phyloP scores from a whole-genome alignment of 495 filamentous ascomycete genomes.

The Neurospora intermedia region DNA sequence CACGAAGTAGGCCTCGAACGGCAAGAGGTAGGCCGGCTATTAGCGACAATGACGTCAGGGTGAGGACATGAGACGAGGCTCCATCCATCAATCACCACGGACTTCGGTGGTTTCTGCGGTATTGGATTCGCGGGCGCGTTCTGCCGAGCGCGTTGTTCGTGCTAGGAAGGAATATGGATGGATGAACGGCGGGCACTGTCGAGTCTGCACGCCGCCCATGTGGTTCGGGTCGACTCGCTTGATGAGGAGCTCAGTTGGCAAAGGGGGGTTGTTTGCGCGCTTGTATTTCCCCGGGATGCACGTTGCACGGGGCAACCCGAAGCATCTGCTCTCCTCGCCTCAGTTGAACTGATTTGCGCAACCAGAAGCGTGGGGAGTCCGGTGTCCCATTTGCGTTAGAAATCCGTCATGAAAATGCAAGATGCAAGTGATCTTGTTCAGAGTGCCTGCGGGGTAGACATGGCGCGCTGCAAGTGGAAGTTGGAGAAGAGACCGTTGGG shows the following conservation, averaged over 20 bases:
- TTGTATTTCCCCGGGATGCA: background rate
- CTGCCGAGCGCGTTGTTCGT: background rate
- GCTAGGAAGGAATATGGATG: background rate
- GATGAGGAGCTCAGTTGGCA: background rate
- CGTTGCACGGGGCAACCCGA: background rate
- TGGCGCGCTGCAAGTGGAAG: too few relatives aligned
- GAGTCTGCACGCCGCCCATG: background rate
- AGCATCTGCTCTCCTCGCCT: too few relatives aligned
- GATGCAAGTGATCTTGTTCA: too few relatives aligned
- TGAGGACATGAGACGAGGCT: background rate
- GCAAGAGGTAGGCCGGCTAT: background rate
- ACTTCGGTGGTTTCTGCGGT: background rate
- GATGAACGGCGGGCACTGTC: background rate
- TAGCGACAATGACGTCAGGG: background rate
- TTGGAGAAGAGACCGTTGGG: background rate
- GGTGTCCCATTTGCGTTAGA: too few relatives aligned
- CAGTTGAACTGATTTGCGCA: too few relatives aligned
- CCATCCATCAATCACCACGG: background rate
- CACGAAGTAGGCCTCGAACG: background rate
- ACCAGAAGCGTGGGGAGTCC: too few relatives aligned
- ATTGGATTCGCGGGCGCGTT: background rate
- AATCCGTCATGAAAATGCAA: too few relatives aligned
- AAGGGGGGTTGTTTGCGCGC: background rate
- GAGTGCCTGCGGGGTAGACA: too few relatives aligned
- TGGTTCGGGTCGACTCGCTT: background rate